phyloP scores from a whole-genome alignment of 371 early-diverging fungal genomes.

The Nematocida sp. region DNA sequence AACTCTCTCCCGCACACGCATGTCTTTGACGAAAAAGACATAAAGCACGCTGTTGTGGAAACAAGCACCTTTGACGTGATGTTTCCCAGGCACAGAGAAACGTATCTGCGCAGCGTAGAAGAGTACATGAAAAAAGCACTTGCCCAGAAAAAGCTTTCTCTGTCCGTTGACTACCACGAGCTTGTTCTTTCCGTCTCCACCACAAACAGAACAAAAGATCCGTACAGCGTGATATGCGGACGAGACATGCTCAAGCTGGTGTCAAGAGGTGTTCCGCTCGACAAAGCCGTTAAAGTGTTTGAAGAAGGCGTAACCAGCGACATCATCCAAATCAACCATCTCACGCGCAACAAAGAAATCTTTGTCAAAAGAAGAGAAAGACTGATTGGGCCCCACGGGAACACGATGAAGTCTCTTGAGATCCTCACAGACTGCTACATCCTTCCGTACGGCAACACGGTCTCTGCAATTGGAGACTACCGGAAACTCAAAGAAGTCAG shows the following conservation, averaged over 20 bases:
- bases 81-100: slow-evolving; percentile 93
- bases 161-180: slow-evolving; percentile 84
- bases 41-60: slow-evolving; percentile 75
- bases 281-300: slow-evolving; percentile 71
- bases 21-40: slow-evolving; percentile 74
- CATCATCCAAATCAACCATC: slow-evolving; percentile 87
- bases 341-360: slow-evolving; percentile 83
- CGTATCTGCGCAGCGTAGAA: slow-evolving; percentile 84
- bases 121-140: slow-evolving; percentile 79
- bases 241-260: slow-evolving; percentile 88
- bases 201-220: slow-evolving; percentile 88
- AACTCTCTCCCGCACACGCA: too few species aligned
- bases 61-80: slow-evolving; percentile 89
- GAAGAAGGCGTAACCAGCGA: slow-evolving; percentile 86
- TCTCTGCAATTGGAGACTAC: slow-evolving; percentile 78
- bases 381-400: slow-evolving; percentile 87
- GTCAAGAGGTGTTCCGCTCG: slow-evolving; percentile 82
- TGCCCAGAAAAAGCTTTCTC: slow-evolving; percentile 77
- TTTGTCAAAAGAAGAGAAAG: slow-evolving; percentile 93
- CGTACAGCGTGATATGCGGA: slow-evolving; percentile 86
- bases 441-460: slow-evolving; percentile 92
- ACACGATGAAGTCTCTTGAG: slow-evolving; percentile 89
- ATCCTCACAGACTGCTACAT: slow-evolving; percentile 87
- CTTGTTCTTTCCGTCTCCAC: slow-evolving; percentile 93
- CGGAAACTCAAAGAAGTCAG: slow-evolving; percentile 77